Evolutionary conservation across 78 protist genomes (phyloP), one percentile per base, ranked within the genome.

Genomic region (Creolimax fragrantissima): DNA sequence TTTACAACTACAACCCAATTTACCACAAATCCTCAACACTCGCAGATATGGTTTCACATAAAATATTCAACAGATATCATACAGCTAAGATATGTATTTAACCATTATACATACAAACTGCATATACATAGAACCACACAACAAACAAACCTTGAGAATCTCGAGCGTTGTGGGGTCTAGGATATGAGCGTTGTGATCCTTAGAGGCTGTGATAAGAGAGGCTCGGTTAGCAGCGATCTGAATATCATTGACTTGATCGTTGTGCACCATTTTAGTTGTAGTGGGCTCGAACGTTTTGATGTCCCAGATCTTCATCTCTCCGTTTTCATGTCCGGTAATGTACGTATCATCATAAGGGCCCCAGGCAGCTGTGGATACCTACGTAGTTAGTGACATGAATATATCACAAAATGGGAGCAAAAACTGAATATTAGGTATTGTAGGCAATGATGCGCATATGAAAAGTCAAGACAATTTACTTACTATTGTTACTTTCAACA

Each of bases 201-300:
- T 58, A 41, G 96, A 94, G 6, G 96, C 93, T 39, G 97, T 92
- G 89, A 96, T 67, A 89, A 97, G 89, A 81, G 90, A 67, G 45
- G 90, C 39, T 44, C 90, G 35, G 37, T 97, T 96, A 44, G 43
- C 35, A 89, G 45, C 41, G 90, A 90, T 66, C 81, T 90, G 95
- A 44, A 96, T 90, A 85, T 93, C 93, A 37, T 11, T 43, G 58
- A 84, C 42, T 36, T 45, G 17, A 84, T 35, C 36, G 37, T 43
- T 44, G 42, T 91, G 93, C 5, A 5, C 89, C 2, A 24, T 24
- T 17, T 11, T 35, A 11, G 11, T 35, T 7, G 88, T 83, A 6
- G 7, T 83, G 86, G 7, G 35, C 37, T 83, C 86, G 41, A 6
- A 83, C 86, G 42, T 83, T 41, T 83, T 83, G 86, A 83, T 24